Evolutionary conservation across 257 asterid species (phyloP).

Genomic region (Rauvolfia tetraphylla): DNA sequence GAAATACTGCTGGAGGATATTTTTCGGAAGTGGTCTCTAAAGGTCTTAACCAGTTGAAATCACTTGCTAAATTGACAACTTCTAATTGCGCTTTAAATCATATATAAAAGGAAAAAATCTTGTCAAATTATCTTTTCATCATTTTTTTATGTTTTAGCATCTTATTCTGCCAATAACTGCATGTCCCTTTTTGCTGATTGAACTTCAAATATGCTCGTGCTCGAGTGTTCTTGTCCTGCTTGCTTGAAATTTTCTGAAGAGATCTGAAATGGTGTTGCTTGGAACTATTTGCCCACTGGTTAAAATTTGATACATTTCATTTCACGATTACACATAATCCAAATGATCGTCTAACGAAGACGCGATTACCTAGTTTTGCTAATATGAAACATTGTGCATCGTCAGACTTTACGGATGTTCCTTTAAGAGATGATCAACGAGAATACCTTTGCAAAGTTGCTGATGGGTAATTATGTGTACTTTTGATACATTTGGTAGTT

Average conservation of each 20-base stretch:
- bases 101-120: neutral
- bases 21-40: too few relatives aligned
- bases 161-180: neutral
- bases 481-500: neutral
- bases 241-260: neutral
- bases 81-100: neutral
- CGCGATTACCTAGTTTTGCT: neutral
- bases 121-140: too few relatives aligned
- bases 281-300: neutral
- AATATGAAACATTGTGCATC: neutral
- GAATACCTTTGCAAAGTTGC: constrained; percentile 84
- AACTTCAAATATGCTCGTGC: neutral
- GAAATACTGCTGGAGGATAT: too few relatives aligned
- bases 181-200: neutral
- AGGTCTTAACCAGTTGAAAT: neutral
- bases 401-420: constrained; percentile 90
- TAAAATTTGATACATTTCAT: neutral
- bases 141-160: too few relatives aligned
- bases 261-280: neutral
- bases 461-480: constrained; percentile 51
- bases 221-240: neutral
- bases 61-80: neutral
- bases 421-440: constrained; percentile 90
- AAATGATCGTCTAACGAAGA: too few relatives aligned
- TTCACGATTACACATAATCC: neutral